Conservation (phyloP, 805 yeast species). For the Saccharomycopsis schoenii region DNA sequence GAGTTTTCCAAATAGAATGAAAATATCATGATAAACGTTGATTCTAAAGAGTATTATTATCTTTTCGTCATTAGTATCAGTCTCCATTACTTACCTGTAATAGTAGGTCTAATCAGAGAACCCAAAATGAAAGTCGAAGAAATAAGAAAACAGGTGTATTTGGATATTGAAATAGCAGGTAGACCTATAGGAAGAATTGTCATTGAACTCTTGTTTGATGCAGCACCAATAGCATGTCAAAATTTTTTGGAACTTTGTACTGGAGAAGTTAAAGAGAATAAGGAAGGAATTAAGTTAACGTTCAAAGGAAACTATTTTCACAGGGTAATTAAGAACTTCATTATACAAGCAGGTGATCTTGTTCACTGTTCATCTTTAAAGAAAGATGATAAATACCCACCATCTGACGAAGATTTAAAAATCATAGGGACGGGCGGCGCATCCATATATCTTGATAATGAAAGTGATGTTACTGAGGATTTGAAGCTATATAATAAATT, state of each 20-base stretch:
- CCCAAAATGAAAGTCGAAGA: background rate
- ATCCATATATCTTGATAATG: conserved; percentile 29
- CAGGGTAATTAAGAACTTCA: conserved; percentile 56
- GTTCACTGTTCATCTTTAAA: conserved; percentile 29
- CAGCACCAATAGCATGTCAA: conserved; percentile 48
- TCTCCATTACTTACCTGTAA: too few species aligned
- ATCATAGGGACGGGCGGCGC: conserved; percentile 36
- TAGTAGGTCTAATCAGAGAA: background rate
- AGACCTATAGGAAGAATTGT: conserved; percentile 49
- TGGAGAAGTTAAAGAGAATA: conserved; percentile 24
- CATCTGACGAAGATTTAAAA: conserved; percentile 19
- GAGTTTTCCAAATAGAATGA: too few species aligned
- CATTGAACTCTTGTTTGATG: conserved; percentile 34
- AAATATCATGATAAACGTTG: too few species aligned
- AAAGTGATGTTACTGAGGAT: conserved; percentile 22
- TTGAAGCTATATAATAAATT: conserved; percentile 31
- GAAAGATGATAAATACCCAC: conserved; percentile 14
- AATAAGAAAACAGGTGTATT: conserved; percentile 25
- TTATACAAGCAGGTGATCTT: conserved; percentile 61
- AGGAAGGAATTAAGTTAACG: conserved; percentile 23
- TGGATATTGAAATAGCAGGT: conserved; percentile 43
- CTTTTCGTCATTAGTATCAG: too few species aligned
- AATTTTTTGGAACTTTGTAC: conserved; percentile 42
- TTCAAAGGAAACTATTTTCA: conserved; percentile 44
- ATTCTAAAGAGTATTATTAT: too few species aligned